A percentile compares a stretch with the other conserved stretches of the same genome.
phyloP scores from a whole-genome alignment of 768 basidiomycete species.

The Agrocybe praecox region DNA sequence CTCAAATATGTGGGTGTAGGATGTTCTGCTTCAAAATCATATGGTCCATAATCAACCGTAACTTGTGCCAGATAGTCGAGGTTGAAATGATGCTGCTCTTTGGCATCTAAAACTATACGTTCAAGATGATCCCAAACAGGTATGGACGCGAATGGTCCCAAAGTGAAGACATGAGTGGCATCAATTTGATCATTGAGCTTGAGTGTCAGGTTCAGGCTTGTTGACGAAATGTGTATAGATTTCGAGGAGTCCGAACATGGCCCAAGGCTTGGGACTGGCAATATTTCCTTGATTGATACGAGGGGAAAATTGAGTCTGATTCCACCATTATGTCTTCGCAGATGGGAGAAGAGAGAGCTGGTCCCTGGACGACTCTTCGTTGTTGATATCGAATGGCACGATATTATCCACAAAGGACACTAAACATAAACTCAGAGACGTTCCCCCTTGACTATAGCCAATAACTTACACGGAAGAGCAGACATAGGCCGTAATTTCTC shows the following conservation, averaged over 20 bases:
- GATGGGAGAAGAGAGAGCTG: slow-evolving; percentile 34
- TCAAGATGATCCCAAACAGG: slow-evolving; percentile 29
- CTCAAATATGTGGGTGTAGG: neutral
- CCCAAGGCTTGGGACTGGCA: slow-evolving; percentile 22
- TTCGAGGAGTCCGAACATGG: neutral
- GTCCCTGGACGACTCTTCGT: slow-evolving; percentile 46
- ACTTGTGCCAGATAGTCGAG: slow-evolving; percentile 22
- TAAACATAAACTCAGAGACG: slow-evolving; percentile 19
- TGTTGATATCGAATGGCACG: slow-evolving; percentile 43
- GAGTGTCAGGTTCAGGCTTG: neutral
- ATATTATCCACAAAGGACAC: slow-evolving; percentile 52
- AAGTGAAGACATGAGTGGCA: slow-evolving; percentile 28
- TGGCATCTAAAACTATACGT: slow-evolving; percentile 28
- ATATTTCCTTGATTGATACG: slow-evolving; percentile 31
- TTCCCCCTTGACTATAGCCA: neutral
- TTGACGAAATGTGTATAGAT: neutral
- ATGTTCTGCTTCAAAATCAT: slow-evolving; percentile 27
- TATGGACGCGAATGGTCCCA: slow-evolving; percentile 27
- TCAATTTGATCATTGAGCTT: slow-evolving; percentile 21
- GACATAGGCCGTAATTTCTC: slow-evolving; percentile 56
- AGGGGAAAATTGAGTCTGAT: slow-evolving; percentile 51
- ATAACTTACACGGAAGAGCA: slow-evolving; percentile 50
- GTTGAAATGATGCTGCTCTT: slow-evolving; percentile 23
- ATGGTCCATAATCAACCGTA: slow-evolving; percentile 45
- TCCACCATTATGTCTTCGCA: slow-evolving; percentile 28